These are phyloP conservation scores for Eucalyptus tenuipes DNA, from an alignment of 345 rosid genomes.

Conservation along the genomic window DNA sequence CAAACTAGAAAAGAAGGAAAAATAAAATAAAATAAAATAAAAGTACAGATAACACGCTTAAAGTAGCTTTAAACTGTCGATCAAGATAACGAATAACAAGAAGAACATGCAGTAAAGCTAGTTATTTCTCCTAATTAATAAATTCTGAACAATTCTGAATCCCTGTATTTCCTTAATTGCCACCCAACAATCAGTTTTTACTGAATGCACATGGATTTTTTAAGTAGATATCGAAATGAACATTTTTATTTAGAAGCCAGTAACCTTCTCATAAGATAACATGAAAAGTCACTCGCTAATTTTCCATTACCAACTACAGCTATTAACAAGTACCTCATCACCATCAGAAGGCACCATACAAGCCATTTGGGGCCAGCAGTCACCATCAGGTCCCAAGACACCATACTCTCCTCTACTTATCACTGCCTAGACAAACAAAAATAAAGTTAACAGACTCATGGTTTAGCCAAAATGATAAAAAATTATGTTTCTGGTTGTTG, in stretches of 20 bases:
- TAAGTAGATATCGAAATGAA: background rate
- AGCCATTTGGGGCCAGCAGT: constrained; percentile 96
- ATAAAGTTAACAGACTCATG: background rate
- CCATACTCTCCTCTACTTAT: constrained; percentile 85
- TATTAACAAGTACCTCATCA: constrained; percentile 40
- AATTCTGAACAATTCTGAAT: background rate
- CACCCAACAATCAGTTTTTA: background rate
- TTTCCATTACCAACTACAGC: background rate
- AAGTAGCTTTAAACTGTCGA: background rate
- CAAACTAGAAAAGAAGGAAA: constrained; percentile 46
- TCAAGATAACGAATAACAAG: background rate
- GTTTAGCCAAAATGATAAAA: background rate
- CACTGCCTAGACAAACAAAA: constrained; percentile 48
- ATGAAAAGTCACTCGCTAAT: background rate
- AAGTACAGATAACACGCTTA: background rate
- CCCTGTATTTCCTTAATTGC: background rate
- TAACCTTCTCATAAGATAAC: background rate
- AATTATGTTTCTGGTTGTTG: background rate
- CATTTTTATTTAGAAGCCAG: background rate
- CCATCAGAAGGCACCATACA: constrained; percentile 55
- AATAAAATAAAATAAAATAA: background rate
- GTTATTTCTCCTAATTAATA: background rate
- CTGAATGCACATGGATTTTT: background rate
- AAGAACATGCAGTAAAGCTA: background rate
- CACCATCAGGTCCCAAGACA: constrained; percentile 45